Evolutionary conservation across 2,329 filamentous ascomycete genomes (phyloP).

Genomic region (Penicillium sumatraense): DNA sequence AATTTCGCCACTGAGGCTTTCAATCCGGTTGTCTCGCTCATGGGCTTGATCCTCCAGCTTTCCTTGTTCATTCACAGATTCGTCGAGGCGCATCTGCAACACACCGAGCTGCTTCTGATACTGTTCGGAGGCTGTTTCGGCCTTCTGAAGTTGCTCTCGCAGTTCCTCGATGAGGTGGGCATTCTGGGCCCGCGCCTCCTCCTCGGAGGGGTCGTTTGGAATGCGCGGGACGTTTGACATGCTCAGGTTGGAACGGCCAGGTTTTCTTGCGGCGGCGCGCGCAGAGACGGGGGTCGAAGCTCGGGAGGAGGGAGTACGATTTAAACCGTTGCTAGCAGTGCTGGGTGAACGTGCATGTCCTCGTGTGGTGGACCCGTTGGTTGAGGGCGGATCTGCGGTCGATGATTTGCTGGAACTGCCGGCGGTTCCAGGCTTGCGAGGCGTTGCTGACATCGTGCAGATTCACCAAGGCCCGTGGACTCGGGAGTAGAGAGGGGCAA

Average conservation of each 20-base stretch:
- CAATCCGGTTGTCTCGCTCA: conserved; percentile 82
- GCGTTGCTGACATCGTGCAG: conserved; percentile 47
- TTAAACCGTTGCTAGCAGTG: conserved; percentile 52
- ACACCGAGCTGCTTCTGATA: conserved; percentile 84
- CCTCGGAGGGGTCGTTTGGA: conserved; percentile 59
- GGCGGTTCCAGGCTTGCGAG: conserved; percentile 48
- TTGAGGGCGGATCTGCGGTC: conserved; percentile 32
- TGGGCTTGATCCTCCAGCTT: conserved; percentile 87
- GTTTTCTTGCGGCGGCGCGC: conserved; percentile 70
- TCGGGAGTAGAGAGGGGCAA: neutral
- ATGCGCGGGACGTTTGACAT: conserved; percentile 50
- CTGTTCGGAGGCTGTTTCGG: conserved; percentile 77
- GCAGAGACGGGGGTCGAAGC: conserved; percentile 65
- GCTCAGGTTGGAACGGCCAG: conserved; percentile 49
- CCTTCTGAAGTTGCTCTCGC: conserved; percentile 78
- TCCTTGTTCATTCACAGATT: conserved; percentile 78
- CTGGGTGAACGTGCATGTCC: conserved; percentile 55
- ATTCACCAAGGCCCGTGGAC: conserved; percentile 17
- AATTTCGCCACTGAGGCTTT: conserved; percentile 81
- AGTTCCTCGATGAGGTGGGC: conserved; percentile 81
- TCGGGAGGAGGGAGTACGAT: conserved; percentile 69
- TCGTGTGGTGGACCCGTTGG: conserved; percentile 42
- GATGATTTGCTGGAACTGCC: conserved; percentile 39
- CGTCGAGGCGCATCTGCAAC: conserved; percentile 83
- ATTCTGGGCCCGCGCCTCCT: conserved; percentile 79